Evolutionary conservation across 1,284 basidiomycete genomes (phyloP), one percentile per base, ranked within the genome.

Genomic region (Heterobasidion occidentale): DNA sequence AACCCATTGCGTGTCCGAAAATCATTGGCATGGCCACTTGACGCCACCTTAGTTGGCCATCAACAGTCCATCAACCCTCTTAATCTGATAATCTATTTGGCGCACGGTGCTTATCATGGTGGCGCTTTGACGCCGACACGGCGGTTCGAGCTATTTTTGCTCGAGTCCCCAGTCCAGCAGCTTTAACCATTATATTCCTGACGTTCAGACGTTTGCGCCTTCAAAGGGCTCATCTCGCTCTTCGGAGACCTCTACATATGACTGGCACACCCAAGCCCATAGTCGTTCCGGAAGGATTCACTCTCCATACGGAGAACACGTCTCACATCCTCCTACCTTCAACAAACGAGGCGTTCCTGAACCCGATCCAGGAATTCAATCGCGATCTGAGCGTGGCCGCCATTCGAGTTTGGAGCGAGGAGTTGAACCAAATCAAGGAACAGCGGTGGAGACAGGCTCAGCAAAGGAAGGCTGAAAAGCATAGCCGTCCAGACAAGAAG

Each of bases 321-420:
- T 86, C 93, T 1, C 86, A 86, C 64, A 90, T 96, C 64, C 79
- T 96, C 56, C 76, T 94, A 9, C 86, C 88, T 1, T 78, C 85
- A 49, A 74, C 74, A 56, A 85, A 91, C 65, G 86, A 90, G 60
- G 90, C 93, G 1, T 99, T 99, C 72, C 75, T 99, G 58, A 99
- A 99, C 68, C 96, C 97, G 2, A 91, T 98, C 7, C 96, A 99
- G 67, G 94, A 99, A 71, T 99, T 98, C 78, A 99, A 99, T 72
- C 81, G 97, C 47, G 96, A 99, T 71, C 72, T 94, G 55, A 94
- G 90, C 61, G 88, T 97, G 38, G 90, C 94, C 7, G 90, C 88
- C 60, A 98, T 99, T 59, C 78, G 82, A 15, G 81, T 86, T 1
- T 97, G 93, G 92, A 85, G 86, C 59, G 86, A 94, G 63, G 77